Percentiles rank a stretch among this genome's conserved stretches.
phyloP scores from a whole-genome alignment of 768 basidiomycete genomes.

The Favolaschia claudopus region DNA sequence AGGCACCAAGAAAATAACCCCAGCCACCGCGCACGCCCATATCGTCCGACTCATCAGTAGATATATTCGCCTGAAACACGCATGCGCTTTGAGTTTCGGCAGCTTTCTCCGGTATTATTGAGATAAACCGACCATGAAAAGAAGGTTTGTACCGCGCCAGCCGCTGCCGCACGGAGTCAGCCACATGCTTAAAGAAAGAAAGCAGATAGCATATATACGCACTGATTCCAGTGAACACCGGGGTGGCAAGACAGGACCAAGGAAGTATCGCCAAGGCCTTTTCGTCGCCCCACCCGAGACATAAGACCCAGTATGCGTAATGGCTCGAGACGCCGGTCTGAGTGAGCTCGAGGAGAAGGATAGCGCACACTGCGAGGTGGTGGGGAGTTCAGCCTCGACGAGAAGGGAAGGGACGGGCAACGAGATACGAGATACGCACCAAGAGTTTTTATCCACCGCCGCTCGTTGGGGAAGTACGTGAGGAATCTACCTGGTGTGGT shows the following conservation, averaged over 20 bases:
- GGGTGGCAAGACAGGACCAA: conserved; percentile 9
- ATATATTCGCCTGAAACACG: conserved; percentile 6
- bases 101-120: background rate
- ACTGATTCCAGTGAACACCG: conserved; percentile 9
- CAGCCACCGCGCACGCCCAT: conserved; percentile 1
- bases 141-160: conserved; percentile 7
- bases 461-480: background rate
- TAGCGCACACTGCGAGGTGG: background rate
- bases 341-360: conserved; percentile 3
- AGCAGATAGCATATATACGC: background rate
- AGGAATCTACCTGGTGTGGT: background rate
- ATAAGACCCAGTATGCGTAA: conserved; percentile 9
- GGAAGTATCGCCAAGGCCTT: background rate
- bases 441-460: conserved; percentile 7
- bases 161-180: background rate
- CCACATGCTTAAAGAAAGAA: background rate
- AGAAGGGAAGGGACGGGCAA: background rate
- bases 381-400: background rate
- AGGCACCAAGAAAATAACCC: conserved; percentile 4
- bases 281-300: conserved; percentile 6
- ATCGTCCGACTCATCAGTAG: background rate
- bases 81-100: background rate
- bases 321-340: conserved; percentile 3
- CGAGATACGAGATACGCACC: conserved; percentile 1
- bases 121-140: conserved; percentile 2